Conservation (phyloP, 192 early-diverging fungal genomes). For the Rhizoclosmatium globosum region DNA sequence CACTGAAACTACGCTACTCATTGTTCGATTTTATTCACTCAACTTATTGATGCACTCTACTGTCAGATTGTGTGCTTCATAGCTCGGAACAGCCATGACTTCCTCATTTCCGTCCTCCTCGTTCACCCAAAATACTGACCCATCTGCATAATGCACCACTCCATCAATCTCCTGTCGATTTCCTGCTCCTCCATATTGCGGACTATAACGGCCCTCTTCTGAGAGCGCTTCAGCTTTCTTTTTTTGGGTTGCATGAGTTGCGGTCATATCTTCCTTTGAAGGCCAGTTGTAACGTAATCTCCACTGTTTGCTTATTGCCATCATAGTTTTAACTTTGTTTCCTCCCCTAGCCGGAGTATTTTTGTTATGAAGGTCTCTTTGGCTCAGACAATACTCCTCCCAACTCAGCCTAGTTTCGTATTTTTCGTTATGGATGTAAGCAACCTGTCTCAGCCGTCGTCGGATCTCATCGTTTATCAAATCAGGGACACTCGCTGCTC, state of each 20-base stretch:
- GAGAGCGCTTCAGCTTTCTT: not conserved
- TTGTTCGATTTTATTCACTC: too few relatives aligned
- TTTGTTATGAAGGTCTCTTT: too few relatives aligned
- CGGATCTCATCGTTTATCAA: too few relatives aligned
- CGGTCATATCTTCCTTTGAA: not conserved
- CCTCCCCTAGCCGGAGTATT: not conserved
- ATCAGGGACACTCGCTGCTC: too few relatives aligned
- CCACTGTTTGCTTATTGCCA: not conserved
- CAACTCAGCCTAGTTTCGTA: too few relatives aligned
- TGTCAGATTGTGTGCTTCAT: not conserved
- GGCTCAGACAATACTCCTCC: too few relatives aligned
- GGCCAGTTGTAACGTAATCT: not conserved
- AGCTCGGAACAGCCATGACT: not conserved
- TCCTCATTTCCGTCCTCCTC: not conserved
- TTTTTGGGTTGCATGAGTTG: not conserved
- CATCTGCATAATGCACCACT: not conserved
- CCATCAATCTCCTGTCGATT: not conserved
- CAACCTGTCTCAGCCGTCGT: too few relatives aligned
- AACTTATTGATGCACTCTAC: too few relatives aligned
- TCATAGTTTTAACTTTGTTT: not conserved
- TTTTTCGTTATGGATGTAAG: too few relatives aligned
- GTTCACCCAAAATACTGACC: not conserved
- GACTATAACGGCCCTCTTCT: not conserved
- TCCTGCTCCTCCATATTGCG: not conserved
- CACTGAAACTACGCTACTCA: too few relatives aligned